A percentile compares a stretch with the other conserved stretches of the same genome.
Conservation (phyloP, 2,329 filamentous ascomycete species). For the Calonectria montana region DNA sequence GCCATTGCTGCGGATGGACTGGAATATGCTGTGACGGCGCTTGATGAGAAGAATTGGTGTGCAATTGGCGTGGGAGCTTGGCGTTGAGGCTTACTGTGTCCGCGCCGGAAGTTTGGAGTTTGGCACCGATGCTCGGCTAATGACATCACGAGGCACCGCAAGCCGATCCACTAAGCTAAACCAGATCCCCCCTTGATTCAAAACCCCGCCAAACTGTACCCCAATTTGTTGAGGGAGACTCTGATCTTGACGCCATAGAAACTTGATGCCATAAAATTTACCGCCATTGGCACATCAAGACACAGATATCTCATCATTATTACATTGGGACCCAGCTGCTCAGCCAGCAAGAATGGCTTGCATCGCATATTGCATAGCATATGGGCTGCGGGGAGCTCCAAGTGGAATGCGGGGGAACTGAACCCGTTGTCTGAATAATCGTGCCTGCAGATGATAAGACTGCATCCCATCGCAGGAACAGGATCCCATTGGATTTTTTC, state of each 20-base stretch:
- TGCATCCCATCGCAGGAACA: too few species aligned
- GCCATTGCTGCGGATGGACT: slow-evolving; percentile 45
- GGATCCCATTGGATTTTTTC: not conserved
- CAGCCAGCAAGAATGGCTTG: not conserved
- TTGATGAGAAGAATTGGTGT: slow-evolving; percentile 11
- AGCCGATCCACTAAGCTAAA: slow-evolving; percentile 17
- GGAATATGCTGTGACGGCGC: slow-evolving; percentile 11
- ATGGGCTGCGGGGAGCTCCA: not conserved
- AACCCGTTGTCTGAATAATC: not conserved
- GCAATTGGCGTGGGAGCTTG: slow-evolving; percentile 25
- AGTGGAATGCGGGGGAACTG: not conserved
- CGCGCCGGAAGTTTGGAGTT: slow-evolving; percentile 13
- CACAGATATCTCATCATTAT: not conserved
- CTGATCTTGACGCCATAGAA: not conserved
- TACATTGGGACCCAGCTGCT: not conserved
- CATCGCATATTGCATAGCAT: not conserved
- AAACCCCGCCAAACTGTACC: slow-evolving; percentile 3
- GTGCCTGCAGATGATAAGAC: not conserved
- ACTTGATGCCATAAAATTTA: not conserved
- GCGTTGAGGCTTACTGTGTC: not conserved
- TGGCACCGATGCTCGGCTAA: slow-evolving; percentile 20
- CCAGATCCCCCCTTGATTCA: slow-evolving; percentile 7
- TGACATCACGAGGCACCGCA: slow-evolving; percentile 38
- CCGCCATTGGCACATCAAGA: not conserved
- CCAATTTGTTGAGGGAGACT: not conserved